phyloP scores from a whole-genome alignment of 768 basidiomycete species.

The Pulveroboletus sp. region DNA sequence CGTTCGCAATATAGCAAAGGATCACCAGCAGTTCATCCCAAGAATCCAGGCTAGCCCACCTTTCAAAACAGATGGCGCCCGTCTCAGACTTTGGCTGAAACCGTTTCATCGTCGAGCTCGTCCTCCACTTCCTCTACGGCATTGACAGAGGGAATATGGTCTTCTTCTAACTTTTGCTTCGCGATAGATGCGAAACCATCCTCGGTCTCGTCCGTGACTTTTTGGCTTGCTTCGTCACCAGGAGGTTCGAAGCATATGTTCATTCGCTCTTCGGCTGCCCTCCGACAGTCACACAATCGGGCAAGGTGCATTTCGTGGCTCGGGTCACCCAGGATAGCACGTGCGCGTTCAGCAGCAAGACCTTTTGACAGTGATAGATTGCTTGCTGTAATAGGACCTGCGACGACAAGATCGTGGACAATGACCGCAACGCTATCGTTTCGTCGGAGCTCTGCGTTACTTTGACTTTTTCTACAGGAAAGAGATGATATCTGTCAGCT shows the following conservation, averaged over 20 bases:
- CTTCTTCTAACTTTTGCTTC: slow-evolving; percentile 28
- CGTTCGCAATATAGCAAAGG: slow-evolving; percentile 29
- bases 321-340: slow-evolving; percentile 46
- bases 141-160: slow-evolving; percentile 11
- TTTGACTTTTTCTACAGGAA: slow-evolving; percentile 38
- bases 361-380: slow-evolving; percentile 63
- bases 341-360: slow-evolving; percentile 59
- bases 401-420: slow-evolving; percentile 53
- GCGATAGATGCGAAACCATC: slow-evolving; percentile 47
- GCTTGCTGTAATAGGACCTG: slow-evolving; percentile 55
- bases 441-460: slow-evolving; percentile 38
- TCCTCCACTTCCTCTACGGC: slow-evolving; percentile 17
- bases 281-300: slow-evolving; percentile 40
- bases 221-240: slow-evolving; percentile 17
- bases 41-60: slow-evolving; percentile 15
- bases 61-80: not conserved
- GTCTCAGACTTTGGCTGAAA: slow-evolving; percentile 4
- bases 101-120: slow-evolving; percentile 16
- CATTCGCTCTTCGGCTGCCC: slow-evolving; percentile 12
- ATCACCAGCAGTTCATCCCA: slow-evolving; percentile 32
- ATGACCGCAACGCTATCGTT: slow-evolving; percentile 52
- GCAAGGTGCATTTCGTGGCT: slow-evolving; percentile 41
- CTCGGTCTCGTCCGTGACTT: slow-evolving; percentile 42
- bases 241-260: slow-evolving; percentile 12
- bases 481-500: not conserved